Percentiles rank a stretch among this genome's conserved stretches.
These are phyloP conservation scores for Kluyveromyces marxianus DNA, from an alignment of 1,139 yeast species.

Conservation along the genomic window DNA sequence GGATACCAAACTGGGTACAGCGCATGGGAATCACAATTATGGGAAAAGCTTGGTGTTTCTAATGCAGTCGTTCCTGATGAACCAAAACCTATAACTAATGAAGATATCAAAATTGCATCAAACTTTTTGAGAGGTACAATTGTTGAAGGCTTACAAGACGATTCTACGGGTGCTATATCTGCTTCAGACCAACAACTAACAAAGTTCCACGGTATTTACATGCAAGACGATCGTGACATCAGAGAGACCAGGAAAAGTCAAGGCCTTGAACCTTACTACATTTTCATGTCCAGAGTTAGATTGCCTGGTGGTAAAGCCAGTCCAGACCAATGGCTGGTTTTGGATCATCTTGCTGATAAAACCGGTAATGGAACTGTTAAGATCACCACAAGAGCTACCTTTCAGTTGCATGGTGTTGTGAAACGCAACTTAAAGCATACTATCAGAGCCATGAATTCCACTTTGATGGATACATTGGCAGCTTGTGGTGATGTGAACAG, in stretches of 20 bases:
- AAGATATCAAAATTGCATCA: conserved; percentile 86
- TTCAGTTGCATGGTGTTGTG: conserved; percentile 92
- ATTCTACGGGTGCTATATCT: conserved; percentile 82
- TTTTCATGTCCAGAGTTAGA: conserved; percentile 95
- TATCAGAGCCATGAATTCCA: conserved; percentile 87
- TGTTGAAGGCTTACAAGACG: conserved; percentile 75
- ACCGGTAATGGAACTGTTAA: conserved; percentile 93
- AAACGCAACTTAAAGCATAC: conserved; percentile 86
- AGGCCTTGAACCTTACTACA: conserved; percentile 91
- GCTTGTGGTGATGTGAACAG: conserved; percentile 99
- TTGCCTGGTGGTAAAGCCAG: conserved; percentile 90
- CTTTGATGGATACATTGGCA: conserved; percentile 86
- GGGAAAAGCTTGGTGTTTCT: conserved; percentile 89
- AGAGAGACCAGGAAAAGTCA: conserved; percentile 87
- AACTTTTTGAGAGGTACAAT: conserved; percentile 90
- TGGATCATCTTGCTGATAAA: conserved; percentile 74
- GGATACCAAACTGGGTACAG: conserved; percentile 86
- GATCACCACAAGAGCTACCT: conserved; percentile 94
- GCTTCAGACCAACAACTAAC: conserved; percentile 94
- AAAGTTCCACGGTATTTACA: conserved; percentile 95
- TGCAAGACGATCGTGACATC: conserved; percentile 97
- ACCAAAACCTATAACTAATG: conserved; percentile 92
- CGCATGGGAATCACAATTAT: conserved; percentile 76
- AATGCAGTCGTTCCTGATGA: conserved; percentile 81
- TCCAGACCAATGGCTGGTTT: conserved; percentile 79